Conservation (phyloP, 352 stramenopile species). For the Blastocystis sp. region DNA sequence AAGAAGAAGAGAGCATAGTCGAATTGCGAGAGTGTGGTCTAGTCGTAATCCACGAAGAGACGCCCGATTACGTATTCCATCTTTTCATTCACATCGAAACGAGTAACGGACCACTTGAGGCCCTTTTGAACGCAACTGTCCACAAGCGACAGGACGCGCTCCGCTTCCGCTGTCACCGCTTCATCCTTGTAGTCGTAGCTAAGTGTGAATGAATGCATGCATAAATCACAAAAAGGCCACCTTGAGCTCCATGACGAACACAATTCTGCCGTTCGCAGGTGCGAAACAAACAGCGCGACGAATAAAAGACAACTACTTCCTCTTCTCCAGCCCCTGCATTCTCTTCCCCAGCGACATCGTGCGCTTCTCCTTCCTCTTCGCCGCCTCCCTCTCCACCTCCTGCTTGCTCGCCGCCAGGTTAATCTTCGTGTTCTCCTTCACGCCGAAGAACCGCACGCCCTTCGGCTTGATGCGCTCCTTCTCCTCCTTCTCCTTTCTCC, state of each 20-base stretch:
- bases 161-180: neutral
- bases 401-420: slow-evolving; percentile 33
- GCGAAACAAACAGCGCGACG: slow-evolving; percentile 1
- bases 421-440: slow-evolving; percentile 59
- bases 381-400: slow-evolving; percentile 61
- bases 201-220: neutral
- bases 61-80: neutral
- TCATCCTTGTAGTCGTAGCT: slow-evolving; percentile 9
- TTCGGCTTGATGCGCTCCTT: slow-evolving; percentile 53
- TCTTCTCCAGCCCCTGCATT: slow-evolving; percentile 31
- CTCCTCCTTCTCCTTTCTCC: slow-evolving; percentile 2
- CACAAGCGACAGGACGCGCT: slow-evolving; percentile 5
- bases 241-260: neutral
- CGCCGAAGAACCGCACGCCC: slow-evolving; percentile 35
- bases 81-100: slow-evolving; percentile 37
- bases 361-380: slow-evolving; percentile 43
- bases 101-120: neutral
- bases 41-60: neutral
- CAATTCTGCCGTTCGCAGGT: neutral
- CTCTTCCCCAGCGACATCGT: slow-evolving; percentile 35
- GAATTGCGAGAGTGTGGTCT: neutral
- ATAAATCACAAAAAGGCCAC: slow-evolving; percentile 29
- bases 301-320: neutral
- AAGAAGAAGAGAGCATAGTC: slow-evolving; percentile 37
- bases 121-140: neutral